Base-by-base conservation (phyloP, 495 filamentous ascomycete species). In the Neurospora cerealis region DNA sequence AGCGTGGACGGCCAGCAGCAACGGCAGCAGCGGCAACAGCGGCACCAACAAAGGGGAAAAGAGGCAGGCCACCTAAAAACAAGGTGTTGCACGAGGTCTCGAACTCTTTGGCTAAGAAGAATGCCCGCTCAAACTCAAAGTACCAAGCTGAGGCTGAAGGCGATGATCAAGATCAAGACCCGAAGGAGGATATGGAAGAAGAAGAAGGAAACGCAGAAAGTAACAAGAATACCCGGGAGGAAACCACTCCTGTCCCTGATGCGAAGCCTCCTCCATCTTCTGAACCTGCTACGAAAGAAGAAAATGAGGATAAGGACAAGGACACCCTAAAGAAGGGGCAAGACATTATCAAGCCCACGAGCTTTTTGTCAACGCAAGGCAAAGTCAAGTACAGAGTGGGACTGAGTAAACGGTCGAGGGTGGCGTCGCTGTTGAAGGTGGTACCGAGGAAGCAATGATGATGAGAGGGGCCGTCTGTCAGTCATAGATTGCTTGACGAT, bases 381-480 rank as follows among this genome's bases (percentile, higher is more conserved):
- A 76, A 77, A 62, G 76, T 76, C 10, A 74, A 70, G 60, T 78
- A 77, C 42, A 74, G 79, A 2, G 79, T 80, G 28, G 79, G 79
- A 2, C 36, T 80, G 73, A 80, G 79, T 69, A 78, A 72, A 69
- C 73, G 32, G 76, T 76, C 79, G 48, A 73, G 76, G 69, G 79
- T 80, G 15, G 79, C 79, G 24, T 78, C 79, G n/a, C 54, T 80
- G 72, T 40, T 80, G 69, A 80, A 79, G 72, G 54, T 66, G 2
- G 54, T 66, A 0, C 54, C 54, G 28, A 66, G 54, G 54, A 66
- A 66, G 54, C 54, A 66, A 4, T 66, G 54, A 66, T 66, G 15
- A 62, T 9, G 46, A 54, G 21, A 62, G 15, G n/a, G 2, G 21
- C 5, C 21, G 11, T 46, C 19, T 21, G 4, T 8, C 21, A 60